Evolutionary conservation across 176 grass and related monocot species (phyloP).

Genomic region (Triticum urartu): DNA sequence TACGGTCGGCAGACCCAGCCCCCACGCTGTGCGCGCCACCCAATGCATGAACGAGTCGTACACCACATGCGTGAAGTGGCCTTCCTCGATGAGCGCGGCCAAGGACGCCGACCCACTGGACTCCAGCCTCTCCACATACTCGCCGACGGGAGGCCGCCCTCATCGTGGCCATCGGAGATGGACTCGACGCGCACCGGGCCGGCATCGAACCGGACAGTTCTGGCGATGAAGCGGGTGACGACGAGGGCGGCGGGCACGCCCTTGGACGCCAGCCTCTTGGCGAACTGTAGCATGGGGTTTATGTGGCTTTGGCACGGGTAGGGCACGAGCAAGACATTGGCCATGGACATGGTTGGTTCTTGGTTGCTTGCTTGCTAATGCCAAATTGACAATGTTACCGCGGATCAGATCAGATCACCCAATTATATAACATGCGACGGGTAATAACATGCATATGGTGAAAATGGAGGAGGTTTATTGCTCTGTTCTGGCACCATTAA

Average conservation of each 20-base stretch:
- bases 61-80: conserved; percentile 49
- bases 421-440: no score
- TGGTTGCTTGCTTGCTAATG: background rate
- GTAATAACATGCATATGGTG: no score
- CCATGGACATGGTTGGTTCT: background rate
- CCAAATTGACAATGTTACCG: no score
- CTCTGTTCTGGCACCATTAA: no score
- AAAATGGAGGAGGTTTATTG: no score
- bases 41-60: conserved; percentile 56
- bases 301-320: conserved; percentile 69
- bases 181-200: conserved; percentile 30
- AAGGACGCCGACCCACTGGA: conserved; percentile 29
- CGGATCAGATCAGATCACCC: no score
- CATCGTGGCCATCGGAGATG: conserved; percentile 71
- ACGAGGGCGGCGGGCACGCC: conserved; percentile 46
- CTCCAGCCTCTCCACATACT: conserved; percentile 30
- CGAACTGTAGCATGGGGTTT: conserved; percentile 69
- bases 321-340: conserved; percentile 59
- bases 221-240: conserved; percentile 47
- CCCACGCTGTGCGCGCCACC: conserved; percentile 26
- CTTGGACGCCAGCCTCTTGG: conserved; percentile 49
- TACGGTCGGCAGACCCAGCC: background rate
- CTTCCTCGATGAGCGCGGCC: conserved; percentile 28
- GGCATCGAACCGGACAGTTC: conserved; percentile 20
- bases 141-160: conserved; percentile 46